Percentiles rank a stretch among this genome's conserved stretches.
phyloP scores from a whole-genome alignment of 805 yeast genomes.

The Yamadazyma laniorum region DNA sequence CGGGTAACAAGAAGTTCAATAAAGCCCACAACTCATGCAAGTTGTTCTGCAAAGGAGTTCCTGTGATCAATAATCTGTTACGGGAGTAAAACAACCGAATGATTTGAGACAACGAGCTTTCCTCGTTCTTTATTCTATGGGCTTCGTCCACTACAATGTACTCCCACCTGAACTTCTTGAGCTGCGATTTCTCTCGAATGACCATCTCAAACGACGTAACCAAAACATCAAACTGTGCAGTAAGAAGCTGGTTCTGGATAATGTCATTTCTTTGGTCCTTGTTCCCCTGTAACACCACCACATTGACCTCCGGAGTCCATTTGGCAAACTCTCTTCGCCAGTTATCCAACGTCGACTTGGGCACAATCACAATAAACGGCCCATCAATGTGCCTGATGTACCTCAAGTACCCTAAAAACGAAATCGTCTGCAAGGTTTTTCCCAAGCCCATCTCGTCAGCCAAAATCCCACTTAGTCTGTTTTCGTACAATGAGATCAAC shows the following conservation, averaged over 20 bases:
- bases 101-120: constrained; percentile 86
- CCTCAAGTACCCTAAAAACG: constrained; percentile 85
- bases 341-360: constrained; percentile 92
- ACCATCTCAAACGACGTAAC: constrained; percentile 94
- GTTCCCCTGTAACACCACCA: constrained; percentile 82
- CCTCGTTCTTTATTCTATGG: constrained; percentile 94
- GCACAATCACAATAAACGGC: constrained; percentile 88
- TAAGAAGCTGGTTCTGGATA: constrained; percentile 56
- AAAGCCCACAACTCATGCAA: constrained; percentile 96
- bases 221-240: constrained; percentile 83
- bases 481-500: constrained; percentile 86
- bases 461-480: constrained; percentile 83
- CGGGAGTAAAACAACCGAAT: constrained; percentile 84
- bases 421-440: constrained; percentile 89
- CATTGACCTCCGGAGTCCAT: constrained; percentile 95
- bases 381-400: constrained; percentile 78
- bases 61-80: constrained; percentile 84
- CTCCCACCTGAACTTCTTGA: constrained; percentile 88
- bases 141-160: constrained; percentile 95
- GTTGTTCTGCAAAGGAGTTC: constrained; percentile 94
- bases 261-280: constrained; percentile 73
- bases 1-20: constrained; percentile 85
- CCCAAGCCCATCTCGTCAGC: constrained; percentile 99
- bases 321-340: constrained; percentile 93
- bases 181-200: constrained; percentile 75